Evolutionary conservation across 176 grass and related monocot species (phyloP), one percentile per base, ranked within the genome.

Genomic region (Hyparrhenia diplandra): DNA sequence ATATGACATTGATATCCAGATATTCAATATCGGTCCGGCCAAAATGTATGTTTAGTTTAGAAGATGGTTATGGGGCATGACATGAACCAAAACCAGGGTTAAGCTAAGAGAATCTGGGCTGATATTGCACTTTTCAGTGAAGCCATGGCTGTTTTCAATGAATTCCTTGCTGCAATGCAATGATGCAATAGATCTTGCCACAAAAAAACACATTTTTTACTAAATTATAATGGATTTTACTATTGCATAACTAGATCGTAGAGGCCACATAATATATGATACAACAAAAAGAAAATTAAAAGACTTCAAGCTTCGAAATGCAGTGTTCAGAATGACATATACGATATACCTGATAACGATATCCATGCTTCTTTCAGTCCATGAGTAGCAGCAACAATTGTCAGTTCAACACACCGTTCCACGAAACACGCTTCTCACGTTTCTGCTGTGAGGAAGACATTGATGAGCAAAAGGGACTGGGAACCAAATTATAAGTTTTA

Each of bases 361-460:
- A 95, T 95, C 96, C 96, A 98, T 74, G 92, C 92, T 82, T 98
- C 96, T 83, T 93, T 98, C 61, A 98, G 84, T 74, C 90, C 96
- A 88, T 98, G 96, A 25, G 96, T 98, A 52, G 92, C 90, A 1
- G 96, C 96, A 85, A 98, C 32, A 80, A 98, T 91, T 59, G 84
- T 95, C 75, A 98, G 79, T 85, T 98, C 90, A 88, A 79, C 92
- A 72, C 96, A 98, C 88, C 96, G 84, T 92, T 98, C 88, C 27
- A 89, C 83, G 5, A 92, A 65, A 98, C 90, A 69, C 79, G 95
- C 69, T 88, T 97, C 95, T 98, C 90, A 69, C 76, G 92, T 78
- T 88, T 97, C 95, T 98, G 78, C 76, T 30, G 36, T 64, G 61
- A n/a, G 46, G 36, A 43, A 40, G 42, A 69, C 73, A 58, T 57